phyloP scores from a whole-genome alignment of 106 monocot species.

The Platanthera zijinensis region DNA sequence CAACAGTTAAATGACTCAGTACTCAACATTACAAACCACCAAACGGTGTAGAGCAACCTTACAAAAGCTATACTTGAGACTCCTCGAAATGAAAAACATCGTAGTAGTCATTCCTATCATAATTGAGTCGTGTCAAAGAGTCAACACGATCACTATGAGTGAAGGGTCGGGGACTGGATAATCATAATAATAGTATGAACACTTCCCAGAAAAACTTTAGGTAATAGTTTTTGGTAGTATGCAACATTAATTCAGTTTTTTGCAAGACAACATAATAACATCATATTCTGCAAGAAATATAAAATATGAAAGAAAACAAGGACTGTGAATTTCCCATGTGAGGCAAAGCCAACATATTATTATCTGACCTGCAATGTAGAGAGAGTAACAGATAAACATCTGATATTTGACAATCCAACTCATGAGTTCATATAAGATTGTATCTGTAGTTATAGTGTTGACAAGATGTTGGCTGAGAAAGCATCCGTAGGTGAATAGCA shows the following conservation, averaged over 20 bases:
- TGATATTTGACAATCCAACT: conserved; percentile 89
- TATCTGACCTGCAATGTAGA: conserved; percentile 67
- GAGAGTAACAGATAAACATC: conserved; percentile 94
- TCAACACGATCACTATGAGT: no score
- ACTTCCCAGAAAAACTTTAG: no score
- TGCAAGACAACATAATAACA: background rate
- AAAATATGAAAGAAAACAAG: background rate
- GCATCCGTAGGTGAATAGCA: conserved; percentile 90
- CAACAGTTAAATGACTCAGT: no score
- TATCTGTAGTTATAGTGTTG: conserved; percentile 85
- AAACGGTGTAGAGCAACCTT: no score
- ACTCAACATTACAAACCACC: no score
- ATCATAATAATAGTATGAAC: no score
- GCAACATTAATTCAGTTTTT: background rate
- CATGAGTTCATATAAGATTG: conserved; percentile 74
- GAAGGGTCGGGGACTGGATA: no score
- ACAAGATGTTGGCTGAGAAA: conserved; percentile 93
- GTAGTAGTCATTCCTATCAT: no score
- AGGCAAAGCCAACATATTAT: background rate
- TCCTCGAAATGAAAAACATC: no score
- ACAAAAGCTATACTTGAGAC: no score
- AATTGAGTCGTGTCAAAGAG: no score
- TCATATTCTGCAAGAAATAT: background rate
- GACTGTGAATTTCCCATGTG: background rate
- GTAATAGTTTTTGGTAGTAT: no score